A percentile compares a stretch with the other conserved stretches of the same genome.
Evolutionary conservation across 1,139 yeast genomes (phyloP).

Genomic region (Citeromyces siamensis): DNA sequence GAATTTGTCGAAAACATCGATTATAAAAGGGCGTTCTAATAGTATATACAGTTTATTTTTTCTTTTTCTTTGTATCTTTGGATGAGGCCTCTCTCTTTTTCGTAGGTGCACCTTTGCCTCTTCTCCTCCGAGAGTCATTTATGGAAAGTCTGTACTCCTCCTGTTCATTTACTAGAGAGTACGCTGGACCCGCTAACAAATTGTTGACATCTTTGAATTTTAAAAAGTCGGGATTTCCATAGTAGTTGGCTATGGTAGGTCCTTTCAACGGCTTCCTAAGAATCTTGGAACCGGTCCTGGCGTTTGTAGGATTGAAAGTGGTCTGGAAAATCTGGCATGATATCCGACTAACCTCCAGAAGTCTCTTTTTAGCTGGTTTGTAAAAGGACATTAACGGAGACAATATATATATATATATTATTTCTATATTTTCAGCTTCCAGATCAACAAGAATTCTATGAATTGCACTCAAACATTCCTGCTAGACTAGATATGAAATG

Average conservation of each 20-base stretch:
- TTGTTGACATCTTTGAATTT: constrained; percentile 47
- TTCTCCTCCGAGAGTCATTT: constrained; percentile 62
- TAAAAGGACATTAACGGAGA: constrained; percentile 4
- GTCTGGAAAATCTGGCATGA: constrained; percentile 51
- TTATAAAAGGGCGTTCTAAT: constrained; percentile 17
- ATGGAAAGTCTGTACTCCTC: constrained; percentile 60
- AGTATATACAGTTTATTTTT: constrained; percentile 6
- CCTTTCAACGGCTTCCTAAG: constrained; percentile 69
- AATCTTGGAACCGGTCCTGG: constrained; percentile 70
- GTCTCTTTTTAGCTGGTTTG: constrained; percentile 27
- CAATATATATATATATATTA: too few relatives aligned
- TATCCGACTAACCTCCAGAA: constrained; percentile 41
- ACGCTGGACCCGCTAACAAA: constrained; percentile 39
- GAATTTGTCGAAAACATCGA: constrained; percentile 15
- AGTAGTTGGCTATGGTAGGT: constrained; percentile 56
- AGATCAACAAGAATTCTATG: too few relatives aligned
- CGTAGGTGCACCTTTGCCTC: constrained; percentile 91
- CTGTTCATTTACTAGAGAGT: constrained; percentile 56
- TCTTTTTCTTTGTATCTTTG: constrained; percentile 27
- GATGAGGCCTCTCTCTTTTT: constrained; percentile 43
- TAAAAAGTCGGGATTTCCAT: constrained; percentile 64
- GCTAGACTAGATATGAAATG: too few relatives aligned
- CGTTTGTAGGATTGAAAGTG: constrained; percentile 53
- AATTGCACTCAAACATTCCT: too few relatives aligned
- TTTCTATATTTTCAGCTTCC: too few relatives aligned